Evolutionary conservation across 805 yeast genomes (phyloP), one percentile per base, ranked within the genome.

Genomic region (Starmerella vitae): DNA sequence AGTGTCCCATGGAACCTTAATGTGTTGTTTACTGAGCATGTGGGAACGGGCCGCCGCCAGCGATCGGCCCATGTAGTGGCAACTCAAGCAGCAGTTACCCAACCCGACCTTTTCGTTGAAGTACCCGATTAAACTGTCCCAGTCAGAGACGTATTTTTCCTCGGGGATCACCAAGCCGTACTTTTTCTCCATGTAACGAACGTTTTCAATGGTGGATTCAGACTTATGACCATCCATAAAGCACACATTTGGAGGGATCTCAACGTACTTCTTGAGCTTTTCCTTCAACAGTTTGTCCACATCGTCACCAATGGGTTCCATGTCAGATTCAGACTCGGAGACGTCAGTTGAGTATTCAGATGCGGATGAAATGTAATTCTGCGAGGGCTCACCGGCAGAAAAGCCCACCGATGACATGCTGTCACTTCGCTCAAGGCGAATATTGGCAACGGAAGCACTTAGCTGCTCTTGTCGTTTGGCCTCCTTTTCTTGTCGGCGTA

Each of bases 101-200:
- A 76, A 67, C 8, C 86, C 80, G 39, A 88, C 73, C 50, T 79
- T 77, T 47, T 84, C 91, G 31, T 80, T 82, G 43, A 91, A 60
- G 53, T 81, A 82, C 2, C 62, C 57, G n/a, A 91, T 58, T 30
- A 91, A 65, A 0, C 96, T 97, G 29, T 64, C 67, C 35, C 72
- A 62, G 56, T 86, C 83, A 0, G 60, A 63, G 34, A 91, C 65
- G 52, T 72, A 85, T 13, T 72, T 67, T 44, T 67, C 64, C 57
- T 91, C 96, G 1, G 98, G 98, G 5, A 91, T 69, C 45, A 78
- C 91, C 31, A 91, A 66, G 1, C 97, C 97, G 58, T 81, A 95
- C 27, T 59, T 64, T 42, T 67, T 68, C 53, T 72, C 75, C 93
- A 91, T 79, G 58, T 91, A 94, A 21, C 65, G 67, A 22, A 79